Evolutionary conservation across 352 stramenopile species (phyloP).

Genomic region (Aphanomyces stellatus): DNA sequence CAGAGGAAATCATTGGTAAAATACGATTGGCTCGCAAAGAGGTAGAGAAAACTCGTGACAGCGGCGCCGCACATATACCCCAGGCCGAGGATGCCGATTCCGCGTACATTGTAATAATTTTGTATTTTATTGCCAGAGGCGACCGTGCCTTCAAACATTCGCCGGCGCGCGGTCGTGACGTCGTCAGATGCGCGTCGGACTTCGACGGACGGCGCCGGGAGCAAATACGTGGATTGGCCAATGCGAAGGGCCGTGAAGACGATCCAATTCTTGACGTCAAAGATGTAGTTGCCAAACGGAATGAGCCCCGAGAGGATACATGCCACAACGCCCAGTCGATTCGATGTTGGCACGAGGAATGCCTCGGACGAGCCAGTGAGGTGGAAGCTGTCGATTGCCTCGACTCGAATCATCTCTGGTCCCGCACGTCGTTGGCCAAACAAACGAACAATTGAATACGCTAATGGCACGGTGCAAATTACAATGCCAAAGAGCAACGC

Average conservation of each 20-base stretch:
- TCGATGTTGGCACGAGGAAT: not conserved
- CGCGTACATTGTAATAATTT: no score
- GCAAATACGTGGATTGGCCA: not conserved
- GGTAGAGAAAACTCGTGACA: not conserved
- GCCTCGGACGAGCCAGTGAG: not conserved
- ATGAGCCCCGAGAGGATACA: not conserved
- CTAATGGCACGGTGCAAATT: not conserved
- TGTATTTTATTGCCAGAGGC: not conserved
- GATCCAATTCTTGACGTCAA: constrained; percentile 3
- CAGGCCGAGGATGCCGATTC: not conserved
- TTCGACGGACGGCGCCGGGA: not conserved
- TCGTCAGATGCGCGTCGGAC: not conserved
- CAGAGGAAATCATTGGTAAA: not conserved
- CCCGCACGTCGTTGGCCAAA: not conserved
- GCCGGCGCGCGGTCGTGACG: not conserved
- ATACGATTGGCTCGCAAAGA: not conserved
- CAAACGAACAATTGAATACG: not conserved
- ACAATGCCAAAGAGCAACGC: not conserved
- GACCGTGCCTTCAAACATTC: not conserved
- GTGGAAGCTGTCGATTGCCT: not conserved
- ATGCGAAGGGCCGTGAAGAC: not conserved
- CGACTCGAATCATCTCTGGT: no score
- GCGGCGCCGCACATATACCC: not conserved
- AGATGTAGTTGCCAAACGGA: not conserved
- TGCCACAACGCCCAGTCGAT: not conserved